phyloP scores from a whole-genome alignment of 768 basidiomycete species.

The Imleria badia region DNA sequence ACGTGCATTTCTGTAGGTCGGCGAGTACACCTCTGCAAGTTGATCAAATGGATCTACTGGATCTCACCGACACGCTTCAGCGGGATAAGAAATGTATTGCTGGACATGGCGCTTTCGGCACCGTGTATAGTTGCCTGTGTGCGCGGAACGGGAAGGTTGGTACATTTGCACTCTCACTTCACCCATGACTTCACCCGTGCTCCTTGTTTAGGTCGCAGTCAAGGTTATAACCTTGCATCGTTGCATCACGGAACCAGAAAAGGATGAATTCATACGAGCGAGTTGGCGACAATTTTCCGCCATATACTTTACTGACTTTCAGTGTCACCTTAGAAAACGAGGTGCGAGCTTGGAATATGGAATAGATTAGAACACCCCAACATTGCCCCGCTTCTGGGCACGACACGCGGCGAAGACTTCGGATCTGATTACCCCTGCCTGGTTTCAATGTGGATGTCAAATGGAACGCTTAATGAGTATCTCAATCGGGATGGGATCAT shows the following conservation, averaged over 20 bases:
- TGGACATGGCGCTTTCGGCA: not conserved
- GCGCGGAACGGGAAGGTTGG: not conserved
- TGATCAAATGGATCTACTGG: not conserved
- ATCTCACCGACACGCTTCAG: slow-evolving; percentile 3
- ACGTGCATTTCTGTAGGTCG: too few relatives aligned
- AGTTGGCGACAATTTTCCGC: not conserved
- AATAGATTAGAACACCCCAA: slow-evolving; percentile 4
- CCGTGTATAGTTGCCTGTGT: not conserved
- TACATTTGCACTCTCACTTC: not conserved
- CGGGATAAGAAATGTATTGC: not conserved
- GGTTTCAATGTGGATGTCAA: too few relatives aligned
- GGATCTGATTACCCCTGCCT: not conserved
- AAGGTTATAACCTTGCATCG: not conserved
- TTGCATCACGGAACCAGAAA: not conserved
- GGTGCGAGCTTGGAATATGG: slow-evolving; percentile 8
- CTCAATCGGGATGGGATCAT: too few relatives aligned
- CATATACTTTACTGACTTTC: not conserved
- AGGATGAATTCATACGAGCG: not conserved
- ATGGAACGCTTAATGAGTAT: too few relatives aligned
- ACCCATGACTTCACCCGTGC: not conserved
- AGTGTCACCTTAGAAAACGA: not conserved
- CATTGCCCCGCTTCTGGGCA: slow-evolving; percentile 9
- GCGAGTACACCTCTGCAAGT: too few relatives aligned
- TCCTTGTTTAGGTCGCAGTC: too few relatives aligned
- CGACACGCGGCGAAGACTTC: not conserved